A percentile compares a stretch with the other conserved stretches of the same genome.
phyloP scores from a whole-genome alignment of 1,284 basidiomycete species.

The Ganoderma multipileum region DNA sequence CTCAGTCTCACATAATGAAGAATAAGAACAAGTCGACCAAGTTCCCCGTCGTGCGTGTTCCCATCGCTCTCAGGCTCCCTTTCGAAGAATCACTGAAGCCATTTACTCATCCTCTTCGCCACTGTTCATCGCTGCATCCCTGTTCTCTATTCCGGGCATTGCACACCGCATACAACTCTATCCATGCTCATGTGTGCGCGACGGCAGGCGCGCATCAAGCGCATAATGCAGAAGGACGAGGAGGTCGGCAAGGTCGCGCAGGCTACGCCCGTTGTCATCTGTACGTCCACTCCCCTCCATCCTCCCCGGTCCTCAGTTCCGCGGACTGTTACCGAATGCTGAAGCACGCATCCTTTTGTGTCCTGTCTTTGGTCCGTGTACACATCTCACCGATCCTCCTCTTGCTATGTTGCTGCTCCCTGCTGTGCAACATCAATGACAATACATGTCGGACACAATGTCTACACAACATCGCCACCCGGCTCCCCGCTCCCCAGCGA shows the following conservation, averaged over 20 bases:
- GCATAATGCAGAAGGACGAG: slow-evolving; percentile 99
- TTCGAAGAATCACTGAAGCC: background rate
- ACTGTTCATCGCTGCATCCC: background rate
- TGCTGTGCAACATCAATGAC: background rate
- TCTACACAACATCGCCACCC: background rate
- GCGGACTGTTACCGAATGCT: background rate
- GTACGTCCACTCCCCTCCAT: slow-evolving; percentile 58
- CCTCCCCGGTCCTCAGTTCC: background rate
- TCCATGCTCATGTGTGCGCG: background rate
- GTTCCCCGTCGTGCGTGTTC: slow-evolving; percentile 71
- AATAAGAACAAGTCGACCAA: slow-evolving; percentile 88
- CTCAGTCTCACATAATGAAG: slow-evolving; percentile 59
- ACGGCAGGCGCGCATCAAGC: slow-evolving; percentile 93
- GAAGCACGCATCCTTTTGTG: background rate
- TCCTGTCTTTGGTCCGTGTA: background rate
- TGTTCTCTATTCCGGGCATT: background rate
- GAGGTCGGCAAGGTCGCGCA: slow-evolving; percentile 99
- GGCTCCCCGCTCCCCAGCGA: slow-evolving; percentile 62
- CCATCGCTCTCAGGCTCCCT: background rate
- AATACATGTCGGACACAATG: background rate
- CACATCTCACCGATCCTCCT: background rate
- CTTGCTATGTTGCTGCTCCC: background rate
- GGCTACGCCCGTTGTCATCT: slow-evolving; percentile 96
- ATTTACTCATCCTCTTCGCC: background rate
- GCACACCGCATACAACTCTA: background rate